Percentiles rank a stretch among this genome's conserved stretches.
These are phyloP conservation scores for Logfia minima DNA, from an alignment of 129 eudicot genomes.

Conservation along the genomic window DNA sequence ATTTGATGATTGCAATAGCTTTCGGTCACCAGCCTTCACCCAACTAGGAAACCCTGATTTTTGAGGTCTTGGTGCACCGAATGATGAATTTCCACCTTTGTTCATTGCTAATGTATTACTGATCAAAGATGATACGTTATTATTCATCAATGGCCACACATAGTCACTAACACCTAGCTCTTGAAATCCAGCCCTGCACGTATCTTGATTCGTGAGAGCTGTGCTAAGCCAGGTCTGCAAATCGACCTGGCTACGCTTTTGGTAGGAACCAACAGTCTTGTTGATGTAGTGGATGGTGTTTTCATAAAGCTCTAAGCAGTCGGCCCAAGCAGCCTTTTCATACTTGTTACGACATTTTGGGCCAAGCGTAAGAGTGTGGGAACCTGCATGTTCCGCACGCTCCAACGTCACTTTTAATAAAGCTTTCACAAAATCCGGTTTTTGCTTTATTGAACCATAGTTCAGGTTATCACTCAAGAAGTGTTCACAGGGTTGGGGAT, in stretches of 20 bases:
- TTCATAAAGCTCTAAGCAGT: constrained; percentile 74
- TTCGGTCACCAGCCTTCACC: constrained; percentile 57
- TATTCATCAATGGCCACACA: constrained; percentile 41
- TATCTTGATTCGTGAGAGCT: constrained; percentile 43
- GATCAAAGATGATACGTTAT: constrained; percentile 50
- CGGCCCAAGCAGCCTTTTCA: constrained; percentile 83
- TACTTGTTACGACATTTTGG: constrained; percentile 49
- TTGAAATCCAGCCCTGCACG: constrained; percentile 54
- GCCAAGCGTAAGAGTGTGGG: constrained; percentile 47
- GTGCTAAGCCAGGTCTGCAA: constrained; percentile 50
- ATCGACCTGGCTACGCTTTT: constrained; percentile 42
- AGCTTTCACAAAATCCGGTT: constrained; percentile 54
- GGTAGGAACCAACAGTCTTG: constrained; percentile 43
- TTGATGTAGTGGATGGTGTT: constrained; percentile 42
- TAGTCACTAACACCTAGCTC: constrained; percentile 55
- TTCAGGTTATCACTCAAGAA: constrained; percentile 44
- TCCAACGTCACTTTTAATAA: constrained; percentile 53
- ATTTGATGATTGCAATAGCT: constrained; percentile 45
- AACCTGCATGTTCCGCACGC: constrained; percentile 41
- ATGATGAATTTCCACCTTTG: constrained; percentile 26
- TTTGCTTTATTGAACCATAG: constrained; percentile 36
- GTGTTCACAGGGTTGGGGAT: constrained; percentile 68
- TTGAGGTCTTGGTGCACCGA: constrained; percentile 15
- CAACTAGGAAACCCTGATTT: constrained; percentile 55
- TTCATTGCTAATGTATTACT: constrained; percentile 64